Evolutionary conservation across 306 rosid species (phyloP), one percentile per base, ranked within the genome.

Genomic region (Cucurbita maxima): DNA sequence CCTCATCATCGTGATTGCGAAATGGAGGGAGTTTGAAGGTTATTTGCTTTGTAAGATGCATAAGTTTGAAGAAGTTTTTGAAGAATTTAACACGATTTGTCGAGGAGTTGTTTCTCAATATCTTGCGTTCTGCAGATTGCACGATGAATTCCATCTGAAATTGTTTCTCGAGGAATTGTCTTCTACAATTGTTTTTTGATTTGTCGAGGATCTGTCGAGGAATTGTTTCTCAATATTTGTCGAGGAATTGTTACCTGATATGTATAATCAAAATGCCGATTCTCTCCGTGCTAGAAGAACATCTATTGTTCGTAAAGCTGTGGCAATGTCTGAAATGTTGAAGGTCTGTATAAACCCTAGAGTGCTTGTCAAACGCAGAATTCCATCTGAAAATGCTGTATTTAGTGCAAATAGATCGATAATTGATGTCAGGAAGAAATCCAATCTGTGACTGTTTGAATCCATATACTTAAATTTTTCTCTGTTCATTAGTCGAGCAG

Each of bases 81-180:
- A 60, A 2, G 95, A 87, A 76, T 91, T 91, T 75, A 88, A 81
- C 87, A 85, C 89, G 99, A 85, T 89, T 76, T 73, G 88, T 19
- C 89, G 92, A 82, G 97, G 96, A 54, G 48, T 89, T 63, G 83
- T 85, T 83, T 96, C 96, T 71, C 95, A 88, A 75, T 90, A 89
- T 89, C 88, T 89, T 48, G 91, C 99, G 72, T 94, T 91, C 72
- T 88, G 81, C 79, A 85, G 86, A 81, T 56, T 90, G 86, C 77
- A 79, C 41, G 80, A 80, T 41, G 95, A 77, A 73, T 66, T 94
- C 55, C 25, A 25, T 25, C 25, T 25, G 25, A 25, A 25, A 25
- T 25, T 25, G 25, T 25, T 25, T 25, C 25, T 22, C 25, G 25
- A 22, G 25, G 25, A 22, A 22, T 22, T 22, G 25, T 22, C 25